Conservation (phyloP, 2,329 filamentous ascomycete genomes). For the Emergomyces orientalis region DNA sequence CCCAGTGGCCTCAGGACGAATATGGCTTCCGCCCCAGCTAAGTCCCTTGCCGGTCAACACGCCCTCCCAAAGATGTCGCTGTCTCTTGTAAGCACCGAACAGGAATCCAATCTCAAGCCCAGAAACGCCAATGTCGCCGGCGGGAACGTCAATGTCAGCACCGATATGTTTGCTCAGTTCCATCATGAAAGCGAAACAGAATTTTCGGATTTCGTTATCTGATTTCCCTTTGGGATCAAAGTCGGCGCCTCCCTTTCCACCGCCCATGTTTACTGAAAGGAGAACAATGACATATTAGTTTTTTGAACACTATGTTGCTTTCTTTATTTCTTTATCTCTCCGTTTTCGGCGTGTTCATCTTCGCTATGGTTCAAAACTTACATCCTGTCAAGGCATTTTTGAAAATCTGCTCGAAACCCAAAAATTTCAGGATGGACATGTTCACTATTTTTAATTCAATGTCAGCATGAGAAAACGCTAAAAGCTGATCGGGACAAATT, state of each 20-base stretch:
- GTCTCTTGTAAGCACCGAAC: conserved; percentile 86
- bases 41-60: conserved; percentile 93
- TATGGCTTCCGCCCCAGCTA: conserved; percentile 85
- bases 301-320: neutral
- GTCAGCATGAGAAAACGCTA: conserved; percentile 38
- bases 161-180: conserved; percentile 95
- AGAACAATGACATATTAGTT: neutral
- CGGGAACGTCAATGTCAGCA: conserved; percentile 89
- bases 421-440: conserved; percentile 75
- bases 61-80: conserved; percentile 87
- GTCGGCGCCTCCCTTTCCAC: conserved; percentile 94
- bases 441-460: conserved; percentile 33
- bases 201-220: conserved; percentile 93
- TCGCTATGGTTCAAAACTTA: conserved; percentile 43
- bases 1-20: conserved; percentile 92
- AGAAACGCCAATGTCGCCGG: conserved; percentile 91
- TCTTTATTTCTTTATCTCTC: neutral
- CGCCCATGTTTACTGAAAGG: conserved; percentile 72
- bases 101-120: conserved; percentile 89
- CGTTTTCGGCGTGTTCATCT: neutral
- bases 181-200: conserved; percentile 93
- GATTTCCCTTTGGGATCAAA: conserved; percentile 99
- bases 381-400: conserved; percentile 96
- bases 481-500: neutral
- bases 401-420: conserved; percentile 99